phyloP scores from a whole-genome alignment of 225 moss, liverwort and hornwort genomes.

The Antitrichia curtipendula region DNA sequence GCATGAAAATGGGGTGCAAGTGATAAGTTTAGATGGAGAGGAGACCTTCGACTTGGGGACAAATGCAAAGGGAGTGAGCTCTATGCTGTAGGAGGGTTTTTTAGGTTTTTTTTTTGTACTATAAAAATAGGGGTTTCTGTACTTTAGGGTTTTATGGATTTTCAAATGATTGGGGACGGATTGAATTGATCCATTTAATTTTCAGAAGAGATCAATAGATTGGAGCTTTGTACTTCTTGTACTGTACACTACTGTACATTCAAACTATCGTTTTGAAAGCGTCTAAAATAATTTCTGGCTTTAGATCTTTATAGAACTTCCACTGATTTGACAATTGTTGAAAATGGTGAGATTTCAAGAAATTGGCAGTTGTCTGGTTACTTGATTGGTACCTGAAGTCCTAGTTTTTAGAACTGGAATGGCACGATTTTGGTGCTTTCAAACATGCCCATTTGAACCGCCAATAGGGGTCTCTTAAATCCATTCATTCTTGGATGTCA shows the following conservation, averaged over 20 bases:
- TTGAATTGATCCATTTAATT: neutral
- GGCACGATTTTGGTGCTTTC: neutral
- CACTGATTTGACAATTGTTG: neutral
- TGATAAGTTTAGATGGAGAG: neutral
- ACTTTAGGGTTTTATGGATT: neutral
- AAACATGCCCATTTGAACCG: no score
- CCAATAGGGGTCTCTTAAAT: no score
- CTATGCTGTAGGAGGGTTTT: neutral
- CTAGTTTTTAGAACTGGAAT: neutral
- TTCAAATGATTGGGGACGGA: neutral
- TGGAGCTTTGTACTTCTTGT: neutral
- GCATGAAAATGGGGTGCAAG: neutral
- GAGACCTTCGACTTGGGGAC: neutral
- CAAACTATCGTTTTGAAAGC: neutral
- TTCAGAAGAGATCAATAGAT: neutral
- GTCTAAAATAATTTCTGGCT: no score
- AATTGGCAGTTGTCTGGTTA: no score
- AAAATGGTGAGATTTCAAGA: neutral
- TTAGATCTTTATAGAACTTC: neutral
- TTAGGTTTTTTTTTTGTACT: neutral
- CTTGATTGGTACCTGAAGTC: accelerated
- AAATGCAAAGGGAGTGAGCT: neutral
- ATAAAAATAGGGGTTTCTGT: neutral
- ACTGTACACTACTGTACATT: neutral
- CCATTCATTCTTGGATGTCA: neutral